Conservation (phyloP, 1,139 yeast genomes). For the Arxiozyma slooffiae region DNA sequence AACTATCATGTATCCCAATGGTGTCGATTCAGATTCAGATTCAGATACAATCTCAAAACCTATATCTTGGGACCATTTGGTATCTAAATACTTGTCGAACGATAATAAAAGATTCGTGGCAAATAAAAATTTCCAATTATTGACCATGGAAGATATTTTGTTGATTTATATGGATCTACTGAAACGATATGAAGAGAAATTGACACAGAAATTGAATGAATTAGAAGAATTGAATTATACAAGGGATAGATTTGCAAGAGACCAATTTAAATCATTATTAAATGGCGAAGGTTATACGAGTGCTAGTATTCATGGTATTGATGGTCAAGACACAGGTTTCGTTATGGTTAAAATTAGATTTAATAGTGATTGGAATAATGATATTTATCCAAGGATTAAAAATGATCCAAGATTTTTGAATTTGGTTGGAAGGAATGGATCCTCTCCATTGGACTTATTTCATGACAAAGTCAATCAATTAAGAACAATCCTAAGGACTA, state of each 20-base stretch:
- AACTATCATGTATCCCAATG: conserved; percentile 18
- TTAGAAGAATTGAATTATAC: conserved; percentile 39
- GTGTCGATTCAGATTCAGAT: neutral
- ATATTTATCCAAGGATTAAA: conserved; percentile 43
- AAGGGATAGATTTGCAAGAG: conserved; percentile 57
- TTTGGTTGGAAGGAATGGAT: conserved; percentile 69
- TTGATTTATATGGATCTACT: conserved; percentile 38
- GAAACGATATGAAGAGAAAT: conserved; percentile 30
- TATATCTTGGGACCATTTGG: conserved; percentile 21
- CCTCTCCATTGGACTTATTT: conserved; percentile 67
- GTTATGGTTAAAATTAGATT: conserved; percentile 34
- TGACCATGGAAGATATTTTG: conserved; percentile 54
- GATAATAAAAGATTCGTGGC: conserved; percentile 47
- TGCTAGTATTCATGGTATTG: no score
- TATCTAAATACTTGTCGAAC: conserved; percentile 35
- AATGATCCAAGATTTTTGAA: conserved; percentile 51
- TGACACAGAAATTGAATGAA: conserved; percentile 28
- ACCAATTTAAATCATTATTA: conserved; percentile 44
- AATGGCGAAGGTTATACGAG: conserved; percentile 22
- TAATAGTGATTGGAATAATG: conserved; percentile 47
- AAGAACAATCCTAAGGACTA: conserved; percentile 45
- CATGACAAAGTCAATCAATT: conserved; percentile 67
- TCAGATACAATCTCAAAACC: neutral
- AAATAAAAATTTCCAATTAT: conserved; percentile 44
- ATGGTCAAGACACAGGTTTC: neutral